Percentiles rank a stretch among this genome's conserved stretches.
Conservation (phyloP, 1,139 yeast species). For the Kodamaea ohmeri region DNA sequence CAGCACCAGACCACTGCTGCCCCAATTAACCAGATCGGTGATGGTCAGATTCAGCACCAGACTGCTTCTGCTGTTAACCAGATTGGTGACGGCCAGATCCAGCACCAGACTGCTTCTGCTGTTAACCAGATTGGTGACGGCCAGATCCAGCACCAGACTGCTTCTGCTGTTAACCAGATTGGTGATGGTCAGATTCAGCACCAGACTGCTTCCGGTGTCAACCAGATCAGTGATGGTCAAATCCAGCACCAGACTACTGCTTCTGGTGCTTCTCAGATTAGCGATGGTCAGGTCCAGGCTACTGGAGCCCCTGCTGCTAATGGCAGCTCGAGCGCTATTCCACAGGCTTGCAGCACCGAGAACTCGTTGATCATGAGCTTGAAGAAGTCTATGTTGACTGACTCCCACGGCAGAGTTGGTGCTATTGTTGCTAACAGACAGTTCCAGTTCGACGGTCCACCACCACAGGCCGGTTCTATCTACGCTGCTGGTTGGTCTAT, state of each 20-base stretch:
- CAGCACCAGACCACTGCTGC: conserved; percentile 32
- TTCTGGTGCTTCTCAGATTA: conserved; percentile 39
- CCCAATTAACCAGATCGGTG: conserved; percentile 35
- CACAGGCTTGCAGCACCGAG: conserved; percentile 47
- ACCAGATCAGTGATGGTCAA: conserved; percentile 34
- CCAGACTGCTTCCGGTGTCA: conserved; percentile 30
- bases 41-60: conserved; percentile 53
- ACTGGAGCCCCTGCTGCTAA: conserved; percentile 18
- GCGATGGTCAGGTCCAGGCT: conserved; percentile 35
- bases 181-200: conserved; percentile 53
- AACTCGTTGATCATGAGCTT: conserved; percentile 58
- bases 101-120: conserved; percentile 42
- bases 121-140: conserved; percentile 41
- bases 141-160: conserved; percentile 49
- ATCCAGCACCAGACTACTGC: conserved; percentile 35
- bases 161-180: conserved; percentile 44
- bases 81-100: conserved; percentile 51
- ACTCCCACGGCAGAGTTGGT: conserved; percentile 68
- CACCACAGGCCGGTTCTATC: conserved; percentile 87
- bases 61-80: conserved; percentile 49
- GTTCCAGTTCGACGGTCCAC: conserved; percentile 88
- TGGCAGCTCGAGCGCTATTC: conserved; percentile 9
- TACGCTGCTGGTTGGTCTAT: conserved; percentile 85
- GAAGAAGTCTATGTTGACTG: conserved; percentile 53
- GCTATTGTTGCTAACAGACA: conserved; percentile 83